Evolutionary conservation across 2,329 filamentous ascomycete genomes (phyloP), one percentile per base, ranked within the genome.

Genomic region (Botrytis fabae): DNA sequence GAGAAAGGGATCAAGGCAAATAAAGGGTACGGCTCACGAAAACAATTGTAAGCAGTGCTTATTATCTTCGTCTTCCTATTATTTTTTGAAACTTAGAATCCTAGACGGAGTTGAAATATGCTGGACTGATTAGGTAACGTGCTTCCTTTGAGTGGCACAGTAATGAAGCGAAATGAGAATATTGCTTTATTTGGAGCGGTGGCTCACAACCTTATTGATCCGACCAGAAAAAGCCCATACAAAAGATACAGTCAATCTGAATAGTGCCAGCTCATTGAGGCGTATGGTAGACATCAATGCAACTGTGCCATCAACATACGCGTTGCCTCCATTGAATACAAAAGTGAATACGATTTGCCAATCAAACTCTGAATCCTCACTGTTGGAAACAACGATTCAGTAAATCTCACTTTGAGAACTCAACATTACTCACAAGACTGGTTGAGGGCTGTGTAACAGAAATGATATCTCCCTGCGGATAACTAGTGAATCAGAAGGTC

Each of bases 151-250:
- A 1, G 35, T 68, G 48, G 65, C 65, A 68, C 35, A 68, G 48
- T 42, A 32, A 20, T 57, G 65, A 69, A 69, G 48, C 65, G 48
- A 69, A 9, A 69, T 57, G 48, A 69, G 48, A 6, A 40, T 54
- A 54, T 28, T 63, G n/a, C 16, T 54, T 40, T 25, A 32, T 69
- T 68, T 69, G 48, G 38, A 38, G 48, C 48, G n/a, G 48, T 20
- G 51, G 54, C 48, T 38, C 57, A 38, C 18, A 32, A 57, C 48
- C 48, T 54, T 69, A 69, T 42, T 57, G 65, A 57, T 44, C 48
- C n/a, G 51, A 57, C 4, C 8, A 44, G 48, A 42, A 25, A 68
- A 28, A 16, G 18, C 65, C n/a, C 48, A 68, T 68, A 54, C 14
- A 40, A 68, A 42, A 12, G 51, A 68, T 20, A 28, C 3, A 54